These are phyloP conservation scores for Hymenoscyphus infarciens DNA, from an alignment of 2,329 filamentous ascomycete species.

Conservation along the genomic window DNA sequence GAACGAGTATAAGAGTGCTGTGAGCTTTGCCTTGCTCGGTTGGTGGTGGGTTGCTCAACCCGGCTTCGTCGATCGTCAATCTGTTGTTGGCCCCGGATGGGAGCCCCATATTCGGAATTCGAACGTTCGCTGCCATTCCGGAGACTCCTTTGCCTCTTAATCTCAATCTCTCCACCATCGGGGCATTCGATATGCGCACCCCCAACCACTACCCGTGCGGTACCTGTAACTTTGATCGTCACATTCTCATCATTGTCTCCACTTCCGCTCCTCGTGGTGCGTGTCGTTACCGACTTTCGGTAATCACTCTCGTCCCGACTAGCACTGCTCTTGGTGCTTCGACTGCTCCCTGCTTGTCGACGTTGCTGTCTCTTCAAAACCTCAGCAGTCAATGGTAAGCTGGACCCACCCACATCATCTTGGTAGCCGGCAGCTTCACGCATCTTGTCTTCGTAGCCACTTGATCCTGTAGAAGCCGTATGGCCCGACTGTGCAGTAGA, in stretches of 20 bases:
- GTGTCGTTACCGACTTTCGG: slow-evolving; percentile 57
- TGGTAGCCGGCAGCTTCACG: slow-evolving; percentile 49
- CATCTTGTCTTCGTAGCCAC: slow-evolving; percentile 44
- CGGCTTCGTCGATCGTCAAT: slow-evolving; percentile 32
- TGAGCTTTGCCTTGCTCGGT: slow-evolving; percentile 25
- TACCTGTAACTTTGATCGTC: slow-evolving; percentile 57
- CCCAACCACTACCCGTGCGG: slow-evolving; percentile 53
- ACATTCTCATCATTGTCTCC: slow-evolving; percentile 55
- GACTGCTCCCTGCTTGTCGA: slow-evolving; percentile 44
- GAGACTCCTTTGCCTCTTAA: slow-evolving; percentile 41
- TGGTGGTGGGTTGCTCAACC: slow-evolving; percentile 20
- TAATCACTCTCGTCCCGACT: slow-evolving; percentile 64
- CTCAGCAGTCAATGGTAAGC: slow-evolving; percentile 53
- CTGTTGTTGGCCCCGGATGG: slow-evolving; percentile 11
- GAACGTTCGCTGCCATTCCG: slow-evolving; percentile 49
- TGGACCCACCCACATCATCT: slow-evolving; percentile 46
- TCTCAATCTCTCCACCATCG: slow-evolving; percentile 58
- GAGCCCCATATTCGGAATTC: slow-evolving; percentile 37
- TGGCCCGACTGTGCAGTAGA: slow-evolving; percentile 12
- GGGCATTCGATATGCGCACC: slow-evolving; percentile 56
- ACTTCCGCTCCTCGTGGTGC: slow-evolving; percentile 48
- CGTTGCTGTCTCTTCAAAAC: slow-evolving; percentile 44
- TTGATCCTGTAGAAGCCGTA: slow-evolving; percentile 8
- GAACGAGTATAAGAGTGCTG: slow-evolving; percentile 26
- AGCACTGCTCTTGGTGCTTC: slow-evolving; percentile 56